Conservation (phyloP, 2,329 filamentous ascomycete genomes). For the Paecilomyces variotii region DNA sequence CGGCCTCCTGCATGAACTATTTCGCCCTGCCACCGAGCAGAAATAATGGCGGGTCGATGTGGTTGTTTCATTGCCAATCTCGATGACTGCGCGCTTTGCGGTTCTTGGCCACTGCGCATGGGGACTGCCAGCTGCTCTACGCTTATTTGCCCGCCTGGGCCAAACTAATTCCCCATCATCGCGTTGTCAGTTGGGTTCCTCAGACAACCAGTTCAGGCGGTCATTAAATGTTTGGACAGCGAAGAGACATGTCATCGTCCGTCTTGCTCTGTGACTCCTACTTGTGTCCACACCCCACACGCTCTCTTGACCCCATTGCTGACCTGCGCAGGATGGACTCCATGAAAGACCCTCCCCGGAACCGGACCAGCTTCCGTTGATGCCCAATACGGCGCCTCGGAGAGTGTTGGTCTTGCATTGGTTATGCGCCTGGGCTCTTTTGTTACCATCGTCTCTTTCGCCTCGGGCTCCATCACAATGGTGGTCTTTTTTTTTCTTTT, state of each 20-base stretch:
- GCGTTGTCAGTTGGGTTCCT: slow-evolving; percentile 11
- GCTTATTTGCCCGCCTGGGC: slow-evolving; percentile 12
- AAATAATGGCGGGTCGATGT: not conserved
- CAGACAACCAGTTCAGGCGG: slow-evolving; percentile 12
- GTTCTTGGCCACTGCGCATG: slow-evolving; percentile 8
- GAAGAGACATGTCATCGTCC: slow-evolving; percentile 18
- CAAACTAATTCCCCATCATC: slow-evolving; percentile 5
- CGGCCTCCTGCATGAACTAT: not conserved
- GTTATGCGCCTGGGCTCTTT: not conserved
- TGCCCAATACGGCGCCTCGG: not conserved
- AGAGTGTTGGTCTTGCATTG: not conserved
- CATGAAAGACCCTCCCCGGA: not conserved
- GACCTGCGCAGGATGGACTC: not conserved
- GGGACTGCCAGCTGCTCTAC: slow-evolving; percentile 17
- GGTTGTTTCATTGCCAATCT: not conserved
- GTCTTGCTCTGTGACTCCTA: slow-evolving; percentile 9
- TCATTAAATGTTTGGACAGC: slow-evolving; percentile 12
- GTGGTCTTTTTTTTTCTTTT: slow-evolving; percentile 3
- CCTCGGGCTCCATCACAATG: not conserved
- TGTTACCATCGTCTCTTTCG: slow-evolving; percentile 1
- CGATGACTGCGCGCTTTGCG: not conserved
- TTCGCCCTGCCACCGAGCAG: not conserved
- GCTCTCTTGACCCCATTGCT: not conserved
- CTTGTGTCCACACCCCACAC: slow-evolving; percentile 9
- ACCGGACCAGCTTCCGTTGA: not conserved